phyloP scores from a whole-genome alignment of 495 filamentous ascomycete genomes.

The Tuber borchii region DNA sequence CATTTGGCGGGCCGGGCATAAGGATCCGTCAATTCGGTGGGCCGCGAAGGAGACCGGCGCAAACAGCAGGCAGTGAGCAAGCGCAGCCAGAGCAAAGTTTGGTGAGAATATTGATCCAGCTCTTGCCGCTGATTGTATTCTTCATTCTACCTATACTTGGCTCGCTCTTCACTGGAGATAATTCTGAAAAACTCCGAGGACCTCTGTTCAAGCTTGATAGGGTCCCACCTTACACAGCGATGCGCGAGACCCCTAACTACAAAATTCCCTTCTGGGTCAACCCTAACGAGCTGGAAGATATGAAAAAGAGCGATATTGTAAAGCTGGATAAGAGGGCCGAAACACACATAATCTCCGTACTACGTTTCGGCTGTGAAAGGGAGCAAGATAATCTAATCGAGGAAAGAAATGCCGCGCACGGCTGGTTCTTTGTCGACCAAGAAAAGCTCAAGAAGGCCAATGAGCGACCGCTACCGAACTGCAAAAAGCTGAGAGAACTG shows the following conservation, averaged over 20 bases:
- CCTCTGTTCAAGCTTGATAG: slow-evolving; percentile 63
- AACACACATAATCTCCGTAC: slow-evolving; percentile 56
- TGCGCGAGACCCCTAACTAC: slow-evolving; percentile 61
- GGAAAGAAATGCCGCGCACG: slow-evolving; percentile 71
- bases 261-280: slow-evolving; percentile 79
- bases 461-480: slow-evolving; percentile 50
- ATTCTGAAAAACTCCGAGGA: slow-evolving; percentile 56
- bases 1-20: slow-evolving; percentile 74
- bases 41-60: slow-evolving; percentile 63
- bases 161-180: slow-evolving; percentile 62
- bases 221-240: slow-evolving; percentile 61
- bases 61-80: slow-evolving; percentile 54
- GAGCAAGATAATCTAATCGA: slow-evolving; percentile 59
- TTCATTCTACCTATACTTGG: slow-evolving; percentile 83
- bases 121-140: slow-evolving; percentile 80
- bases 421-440: slow-evolving; percentile 78
- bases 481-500: slow-evolving; percentile 39
- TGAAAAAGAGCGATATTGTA: slow-evolving; percentile 56
- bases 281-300: slow-evolving; percentile 66
- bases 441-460: slow-evolving; percentile 67
- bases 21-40: slow-evolving; percentile 84
- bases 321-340: slow-evolving; percentile 74
- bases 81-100: slow-evolving; percentile 44
- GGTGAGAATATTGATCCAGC: slow-evolving; percentile 54
- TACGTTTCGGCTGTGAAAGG: slow-evolving; percentile 63